Percentiles rank a stretch among this genome's conserved stretches.
These are phyloP conservation scores for Drosera capensis DNA, from an alignment of 148 eudicot species.

Conservation along the genomic window DNA sequence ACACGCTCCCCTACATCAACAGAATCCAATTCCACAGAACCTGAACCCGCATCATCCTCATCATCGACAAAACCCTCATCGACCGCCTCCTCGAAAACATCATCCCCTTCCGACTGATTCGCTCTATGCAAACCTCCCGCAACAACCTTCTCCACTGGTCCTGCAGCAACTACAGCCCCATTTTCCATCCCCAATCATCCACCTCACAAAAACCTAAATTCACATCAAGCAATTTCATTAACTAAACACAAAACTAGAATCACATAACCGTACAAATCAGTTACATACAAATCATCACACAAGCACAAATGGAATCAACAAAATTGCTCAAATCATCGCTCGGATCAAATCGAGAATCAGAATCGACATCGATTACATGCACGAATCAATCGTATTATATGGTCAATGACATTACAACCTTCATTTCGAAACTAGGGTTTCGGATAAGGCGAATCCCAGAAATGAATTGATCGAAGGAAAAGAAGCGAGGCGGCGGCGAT, in stretches of 20 bases:
- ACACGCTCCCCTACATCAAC: slow-evolving; percentile 11
- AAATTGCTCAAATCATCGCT: no score
- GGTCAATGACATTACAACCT: no score
- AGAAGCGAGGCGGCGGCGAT: no score
- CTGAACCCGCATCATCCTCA: slow-evolving; percentile 8
- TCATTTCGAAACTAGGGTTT: no score
- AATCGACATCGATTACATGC: no score
- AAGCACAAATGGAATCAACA: no score
- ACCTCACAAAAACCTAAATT: slow-evolving; percentile 17
- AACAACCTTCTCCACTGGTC: slow-evolving; percentile 16
- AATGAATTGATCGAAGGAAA: no score
- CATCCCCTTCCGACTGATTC: slow-evolving; percentile 31
- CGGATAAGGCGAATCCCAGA: no score
- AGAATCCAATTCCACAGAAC: slow-evolving; percentile 7
- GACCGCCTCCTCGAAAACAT: slow-evolving; percentile 47
- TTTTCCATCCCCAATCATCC: slow-evolving; percentile 42
- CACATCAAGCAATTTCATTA: no score
- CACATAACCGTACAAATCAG: not conserved
- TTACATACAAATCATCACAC: no score
- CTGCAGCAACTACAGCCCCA: slow-evolving; percentile 27
- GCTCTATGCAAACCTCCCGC: slow-evolving; percentile 16
- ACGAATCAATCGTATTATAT: no score
- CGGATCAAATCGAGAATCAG: not conserved
- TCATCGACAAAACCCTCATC: slow-evolving; percentile 13
- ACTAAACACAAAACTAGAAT: not conserved